Evolutionary conservation across 768 basidiomycete species (phyloP).

Genomic region (Steccherinum ochraceum): DNA sequence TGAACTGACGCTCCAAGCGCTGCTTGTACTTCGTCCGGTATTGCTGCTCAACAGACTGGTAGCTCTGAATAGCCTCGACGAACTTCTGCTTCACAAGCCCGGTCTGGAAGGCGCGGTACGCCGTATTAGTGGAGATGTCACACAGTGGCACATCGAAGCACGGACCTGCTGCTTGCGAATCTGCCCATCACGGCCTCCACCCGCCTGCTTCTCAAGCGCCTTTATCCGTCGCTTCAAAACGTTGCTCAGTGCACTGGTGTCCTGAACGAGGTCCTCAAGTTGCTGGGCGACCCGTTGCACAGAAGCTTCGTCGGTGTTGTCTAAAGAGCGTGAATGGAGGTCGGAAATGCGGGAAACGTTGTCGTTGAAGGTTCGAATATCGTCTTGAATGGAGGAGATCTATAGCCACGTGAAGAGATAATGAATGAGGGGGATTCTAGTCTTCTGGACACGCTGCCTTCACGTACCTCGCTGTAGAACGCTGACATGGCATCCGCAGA

Average conservation of each 20-base stretch:
- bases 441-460: not conserved
- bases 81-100: conserved; percentile 62
- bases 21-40: conserved; percentile 57
- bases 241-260: conserved; percentile 54
- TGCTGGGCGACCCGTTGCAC: conserved; percentile 34
- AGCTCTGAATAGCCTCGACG: conserved; percentile 69
- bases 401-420: conserved; percentile 18
- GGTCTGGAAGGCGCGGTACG: conserved; percentile 31
- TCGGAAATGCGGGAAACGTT: conserved; percentile 42
- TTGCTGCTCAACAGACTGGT: conserved; percentile 71
- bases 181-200: conserved; percentile 35
- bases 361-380: conserved; percentile 35
- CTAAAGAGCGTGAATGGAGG: conserved; percentile 43
- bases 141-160: not conserved
- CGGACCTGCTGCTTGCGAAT: conserved; percentile 40
- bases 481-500: conserved; percentile 53
- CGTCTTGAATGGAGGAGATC: conserved; percentile 46
- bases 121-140: not conserved
- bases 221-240: conserved; percentile 55
- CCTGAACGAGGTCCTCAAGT: conserved; percentile 51
- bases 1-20: conserved; percentile 69
- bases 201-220: conserved; percentile 39
- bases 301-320: conserved; percentile 41
- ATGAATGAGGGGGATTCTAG: not conserved
- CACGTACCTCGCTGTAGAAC: conserved; percentile 69